Conservation (phyloP, 2,329 filamentous ascomycete species). For the Ophiosphaerella narmari region DNA sequence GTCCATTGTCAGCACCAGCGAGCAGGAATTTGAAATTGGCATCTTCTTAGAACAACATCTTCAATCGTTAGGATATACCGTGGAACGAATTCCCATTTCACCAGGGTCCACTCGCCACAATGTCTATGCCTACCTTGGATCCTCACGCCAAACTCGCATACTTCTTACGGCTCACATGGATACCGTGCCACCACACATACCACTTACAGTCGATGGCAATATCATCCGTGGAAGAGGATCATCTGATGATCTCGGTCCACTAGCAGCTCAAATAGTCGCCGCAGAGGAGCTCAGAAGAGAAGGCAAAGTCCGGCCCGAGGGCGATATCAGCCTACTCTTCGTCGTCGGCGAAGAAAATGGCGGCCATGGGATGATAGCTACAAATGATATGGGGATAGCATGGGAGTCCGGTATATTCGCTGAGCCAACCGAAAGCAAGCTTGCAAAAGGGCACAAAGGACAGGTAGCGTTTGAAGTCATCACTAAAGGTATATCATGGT, state of each 20-base stretch:
- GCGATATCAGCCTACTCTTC: neutral
- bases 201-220: neutral
- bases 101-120: neutral
- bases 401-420: neutral
- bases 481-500: neutral
- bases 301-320: neutral
- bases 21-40: neutral
- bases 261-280: neutral
- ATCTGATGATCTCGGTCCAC: neutral
- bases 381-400: neutral
- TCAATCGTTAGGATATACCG: neutral
- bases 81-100: neutral
- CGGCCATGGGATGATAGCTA: neutral
- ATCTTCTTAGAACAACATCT: neutral
- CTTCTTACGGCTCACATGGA: slow-evolving; percentile 1
- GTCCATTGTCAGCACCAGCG: neutral
- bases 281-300: neutral
- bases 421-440: neutral
- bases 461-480: neutral
- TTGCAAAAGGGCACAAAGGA: slow-evolving; percentile 1
- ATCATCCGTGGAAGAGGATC: neutral
- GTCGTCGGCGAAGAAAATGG: neutral
- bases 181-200: neutral
- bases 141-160: neutral
- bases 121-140: slow-evolving; percentile 1